Conservation (phyloP, 495 filamentous ascomycete genomes). For the Aspergillus biplanus region DNA sequence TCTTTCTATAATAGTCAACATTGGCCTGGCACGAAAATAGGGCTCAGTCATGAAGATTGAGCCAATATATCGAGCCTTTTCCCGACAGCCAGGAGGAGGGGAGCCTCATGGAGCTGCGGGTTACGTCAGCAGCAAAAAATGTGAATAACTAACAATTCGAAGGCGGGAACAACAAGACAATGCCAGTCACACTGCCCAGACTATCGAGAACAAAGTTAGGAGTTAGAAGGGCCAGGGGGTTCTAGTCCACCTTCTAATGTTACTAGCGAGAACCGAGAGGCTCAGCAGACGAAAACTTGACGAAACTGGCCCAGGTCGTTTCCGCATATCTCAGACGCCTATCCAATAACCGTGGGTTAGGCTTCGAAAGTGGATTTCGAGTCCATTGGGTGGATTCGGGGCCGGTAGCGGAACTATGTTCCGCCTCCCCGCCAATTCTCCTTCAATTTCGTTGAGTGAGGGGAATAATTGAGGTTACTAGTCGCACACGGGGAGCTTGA, state of each 20-base stretch:
- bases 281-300: background rate
- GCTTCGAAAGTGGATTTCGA: too few relatives aligned
- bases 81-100: background rate
- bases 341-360: too few relatives aligned
- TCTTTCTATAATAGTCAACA: too few relatives aligned
- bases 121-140: background rate
- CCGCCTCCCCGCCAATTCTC: too few relatives aligned
- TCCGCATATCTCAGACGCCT: too few relatives aligned
- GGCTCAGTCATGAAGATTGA: background rate
- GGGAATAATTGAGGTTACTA: too few relatives aligned
- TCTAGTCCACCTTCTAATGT: constrained; percentile 6
- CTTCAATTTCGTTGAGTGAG: too few relatives aligned
- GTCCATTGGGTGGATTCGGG: too few relatives aligned
- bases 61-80: background rate
- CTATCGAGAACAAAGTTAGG: background rate
- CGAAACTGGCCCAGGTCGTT: too few relatives aligned
- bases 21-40: too few relatives aligned
- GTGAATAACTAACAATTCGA: background rate
- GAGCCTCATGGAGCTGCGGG: background rate
- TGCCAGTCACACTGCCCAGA: background rate
- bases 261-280: background rate
- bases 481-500: too few relatives aligned
- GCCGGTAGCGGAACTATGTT: too few relatives aligned
- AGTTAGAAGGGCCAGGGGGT: background rate
- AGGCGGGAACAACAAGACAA: background rate